Base-by-base conservation (phyloP, 1,284 basidiomycete species). In the Puccinia hordei region DNA sequence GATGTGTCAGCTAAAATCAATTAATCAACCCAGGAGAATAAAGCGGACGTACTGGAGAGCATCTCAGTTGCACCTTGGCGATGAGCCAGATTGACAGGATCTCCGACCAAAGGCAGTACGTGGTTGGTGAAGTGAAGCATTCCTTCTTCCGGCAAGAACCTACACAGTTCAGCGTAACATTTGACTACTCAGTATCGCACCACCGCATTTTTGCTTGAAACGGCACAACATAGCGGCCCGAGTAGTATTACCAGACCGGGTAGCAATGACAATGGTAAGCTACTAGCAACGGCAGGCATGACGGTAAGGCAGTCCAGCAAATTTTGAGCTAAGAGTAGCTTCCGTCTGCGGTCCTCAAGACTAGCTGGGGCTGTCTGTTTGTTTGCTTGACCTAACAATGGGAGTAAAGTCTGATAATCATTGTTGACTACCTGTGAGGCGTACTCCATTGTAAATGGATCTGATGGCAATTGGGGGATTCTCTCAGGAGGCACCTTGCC, bases 261-360 rank as follows among this genome's bases (percentile, higher is more conserved):
- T 87, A 92, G 90, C 0, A 98, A 88, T 1, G 89, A 87, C 59
- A 89, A 86, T 82, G 94, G 90, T 66, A 99, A 88, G 27, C 91
- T 90, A 0, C 92, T 91, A 5, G 91, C 89, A 63, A 94, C 89
- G 24, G 92, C 91, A 82, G 93, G 92, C 15, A 99, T 88, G 49
- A 97, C 92, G 73, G 95, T 95, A 74, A 98, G 88, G 1, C 92
- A 92, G 86, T 99, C 97, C 81, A 99, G 91, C 38, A 98, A 89
- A 83, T 94, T 92, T 86, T 99, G 97, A 0, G 95, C 96, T 2
- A 83, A 83, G 30, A 91, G 87, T 24, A 96, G 88, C 84, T 91
- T 91, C 55, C 87, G 87, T 81, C 92, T 90, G 83, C 93, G 91
- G 83, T 98, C 95, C 71, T 89, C 89, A 74, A 99, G 90, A 41